Evolutionary conservation across 2,329 filamentous ascomycete genomes (phyloP).

Genomic region (Pyrenophora seminiperda): DNA sequence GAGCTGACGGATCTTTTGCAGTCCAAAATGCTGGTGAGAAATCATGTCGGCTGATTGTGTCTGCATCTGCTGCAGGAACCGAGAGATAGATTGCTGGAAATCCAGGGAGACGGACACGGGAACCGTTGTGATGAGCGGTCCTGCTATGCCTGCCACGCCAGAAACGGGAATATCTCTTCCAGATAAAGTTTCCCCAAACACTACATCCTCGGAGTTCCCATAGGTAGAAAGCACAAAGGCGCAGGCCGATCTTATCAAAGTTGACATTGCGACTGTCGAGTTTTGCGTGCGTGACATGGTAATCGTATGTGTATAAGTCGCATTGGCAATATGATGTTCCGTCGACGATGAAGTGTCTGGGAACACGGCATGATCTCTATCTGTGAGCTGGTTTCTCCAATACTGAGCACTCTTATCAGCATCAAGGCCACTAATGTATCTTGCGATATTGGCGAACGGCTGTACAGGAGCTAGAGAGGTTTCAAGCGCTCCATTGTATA

Average conservation of each 20-base stretch:
- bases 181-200: conserved; percentile 30
- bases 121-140: conserved; percentile 32
- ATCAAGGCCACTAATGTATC: not conserved
- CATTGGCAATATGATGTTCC: not conserved
- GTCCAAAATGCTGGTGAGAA: conserved; percentile 36
- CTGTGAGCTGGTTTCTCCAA: not conserved
- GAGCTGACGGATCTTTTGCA: conserved; percentile 37
- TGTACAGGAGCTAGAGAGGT: not conserved
- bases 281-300: not conserved
- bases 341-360: not conserved
- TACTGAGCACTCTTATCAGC: not conserved
- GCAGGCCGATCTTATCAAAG: conserved; percentile 35
- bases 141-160: conserved; percentile 10
- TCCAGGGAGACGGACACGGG: conserved; percentile 15
- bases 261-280: conserved; percentile 12
- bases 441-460: not conserved
- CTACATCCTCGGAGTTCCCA: conserved; percentile 23
- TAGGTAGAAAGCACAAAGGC: conserved; percentile 25
- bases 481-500: not conserved
- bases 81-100: not conserved
- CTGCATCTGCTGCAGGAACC: not conserved
- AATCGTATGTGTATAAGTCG: not conserved
- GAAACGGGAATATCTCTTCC: conserved; percentile 29
- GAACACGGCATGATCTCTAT: not conserved
- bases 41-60: conserved; percentile 8